Percentiles rank a stretch among this genome's conserved stretches.
Evolutionary conservation across 306 rosid species (phyloP).

Genomic region (Carpinus viminea): DNA sequence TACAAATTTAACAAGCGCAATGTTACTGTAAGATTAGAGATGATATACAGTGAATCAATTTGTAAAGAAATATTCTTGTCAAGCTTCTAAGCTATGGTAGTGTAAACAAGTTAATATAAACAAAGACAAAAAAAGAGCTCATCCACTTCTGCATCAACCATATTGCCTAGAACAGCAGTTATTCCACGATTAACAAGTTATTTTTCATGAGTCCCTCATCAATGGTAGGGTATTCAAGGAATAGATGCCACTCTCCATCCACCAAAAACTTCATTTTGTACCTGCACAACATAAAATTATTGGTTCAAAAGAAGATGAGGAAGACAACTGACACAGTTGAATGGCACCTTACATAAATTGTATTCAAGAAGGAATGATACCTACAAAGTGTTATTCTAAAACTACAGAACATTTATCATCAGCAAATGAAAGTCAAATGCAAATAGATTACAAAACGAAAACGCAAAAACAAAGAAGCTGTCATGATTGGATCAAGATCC

Average conservation of each 20-base stretch:
- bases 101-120: not conserved
- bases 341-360: slow-evolving; percentile 55
- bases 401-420: no score
- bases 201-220: slow-evolving; percentile 80
- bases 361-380: no score
- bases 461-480: no score
- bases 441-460: no score
- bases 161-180: slow-evolving; percentile 1
- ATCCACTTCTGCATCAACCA: not conserved
- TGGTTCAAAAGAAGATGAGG: slow-evolving; percentile 16
- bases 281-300: slow-evolving; percentile 40
- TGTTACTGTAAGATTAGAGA: no score
- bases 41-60: no score
- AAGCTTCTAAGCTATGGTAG: no score
- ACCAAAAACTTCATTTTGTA: slow-evolving; percentile 92
- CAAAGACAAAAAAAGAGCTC: not conserved
- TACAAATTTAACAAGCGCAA: no score
- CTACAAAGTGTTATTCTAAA: no score
- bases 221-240: slow-evolving; percentile 68
- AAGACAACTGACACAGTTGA: slow-evolving; percentile 4
- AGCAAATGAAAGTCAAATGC: no score
- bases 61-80: no score
- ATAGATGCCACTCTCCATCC: slow-evolving; percentile 87
- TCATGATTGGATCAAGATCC: no score
- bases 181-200: slow-evolving; percentile 74